Evolutionary conservation across 2,329 filamentous ascomycete species (phyloP), one percentile per base, ranked within the genome.

Genomic region (Cercospora sp.): DNA sequence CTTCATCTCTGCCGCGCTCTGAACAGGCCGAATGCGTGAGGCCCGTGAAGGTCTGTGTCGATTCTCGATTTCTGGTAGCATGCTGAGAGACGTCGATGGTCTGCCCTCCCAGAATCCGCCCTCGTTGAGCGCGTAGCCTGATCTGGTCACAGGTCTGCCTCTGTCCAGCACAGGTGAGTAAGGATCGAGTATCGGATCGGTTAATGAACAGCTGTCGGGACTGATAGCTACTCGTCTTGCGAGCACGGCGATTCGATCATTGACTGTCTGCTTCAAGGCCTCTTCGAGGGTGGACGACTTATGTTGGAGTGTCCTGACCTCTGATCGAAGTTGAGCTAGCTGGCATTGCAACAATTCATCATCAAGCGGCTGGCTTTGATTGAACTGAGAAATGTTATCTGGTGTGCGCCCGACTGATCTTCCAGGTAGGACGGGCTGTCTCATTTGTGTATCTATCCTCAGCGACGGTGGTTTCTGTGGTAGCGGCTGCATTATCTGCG

Each of bases 201-300:
- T 55, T 6, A 28, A 7, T 12, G 16, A 4, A 18, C 49, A 40
- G 21, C 43, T 28, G 2, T 21, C 45, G 30, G 30, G 45, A 40
- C 49, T 57, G 12, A 64, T 57, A 30, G 61, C 45, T 10, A 40
- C 16, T 24, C 61, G 61, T 9, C 40, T 32, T n/a, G 45, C 61
- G 45, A 55, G 49, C 8, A 64, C 26, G 10, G 45, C 61, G 18
- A 40, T 26, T 30, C 61, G 61, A 9, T 64, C 43, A 4, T 64
- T 30, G 8, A 55, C 49, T 3, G 61, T 64, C 32, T 57, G 61
- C 12, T 40, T 57, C 16, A 64, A 13, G 21, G 61, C 49, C 18
- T 64, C 61, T 12, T 64, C 49, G 30, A 64, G 61, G 16, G 34
- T 37, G 12, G 30, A 64, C 6, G 61, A 55, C 30, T 64, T 64